Conservation (phyloP, 345 rosid genomes). For the Microcos paniculata region DNA sequence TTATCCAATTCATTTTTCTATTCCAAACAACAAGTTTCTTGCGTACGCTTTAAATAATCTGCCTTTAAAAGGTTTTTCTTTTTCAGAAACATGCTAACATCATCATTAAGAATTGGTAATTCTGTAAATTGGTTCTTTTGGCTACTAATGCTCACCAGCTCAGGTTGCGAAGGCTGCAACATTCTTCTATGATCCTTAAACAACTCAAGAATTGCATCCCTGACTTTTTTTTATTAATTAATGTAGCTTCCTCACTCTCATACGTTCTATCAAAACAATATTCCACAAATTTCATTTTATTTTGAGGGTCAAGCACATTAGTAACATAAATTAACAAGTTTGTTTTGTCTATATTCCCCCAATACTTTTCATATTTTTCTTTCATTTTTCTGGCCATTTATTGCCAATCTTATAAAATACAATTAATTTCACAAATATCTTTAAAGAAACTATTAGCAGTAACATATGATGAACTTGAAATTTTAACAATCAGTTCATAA, state of each 20-base stretch:
- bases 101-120: no score
- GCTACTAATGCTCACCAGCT: no score
- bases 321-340: slow-evolving; percentile 12
- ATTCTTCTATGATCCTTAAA: background rate
- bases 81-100: no score
- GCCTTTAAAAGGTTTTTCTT: no score
- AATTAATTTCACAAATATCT: background rate
- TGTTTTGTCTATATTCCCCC: background rate
- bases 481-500: background rate
- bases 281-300: background rate
- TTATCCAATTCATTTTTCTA: background rate
- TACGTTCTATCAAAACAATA: background rate
- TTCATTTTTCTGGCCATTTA: slow-evolving; percentile 13
- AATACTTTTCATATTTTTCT: slow-evolving; percentile 11
- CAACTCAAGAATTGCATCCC: background rate
- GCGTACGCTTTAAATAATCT: no score
- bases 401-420: background rate
- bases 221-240: background rate
- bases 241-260: background rate
- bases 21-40: background rate
- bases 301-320: slow-evolving; percentile 5
- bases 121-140: no score
- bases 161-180: background rate
- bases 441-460: background rate
- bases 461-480: background rate